A percentile compares a stretch with the other conserved stretches of the same genome.
Conservation (phyloP, 1,139 yeast genomes). For the Blastobotrys aristatus region DNA sequence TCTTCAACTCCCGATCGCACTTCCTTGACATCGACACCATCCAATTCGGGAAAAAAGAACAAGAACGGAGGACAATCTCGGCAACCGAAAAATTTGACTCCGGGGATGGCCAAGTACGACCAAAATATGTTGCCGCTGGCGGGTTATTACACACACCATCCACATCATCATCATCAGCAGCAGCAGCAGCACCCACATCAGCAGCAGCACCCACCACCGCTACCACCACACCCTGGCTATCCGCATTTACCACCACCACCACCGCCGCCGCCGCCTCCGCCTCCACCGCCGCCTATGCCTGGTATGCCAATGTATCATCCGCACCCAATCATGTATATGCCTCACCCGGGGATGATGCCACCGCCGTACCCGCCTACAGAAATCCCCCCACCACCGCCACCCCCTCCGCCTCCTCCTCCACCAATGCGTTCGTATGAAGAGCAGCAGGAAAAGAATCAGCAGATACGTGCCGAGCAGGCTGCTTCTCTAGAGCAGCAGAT, state of each 20-base stretch:
- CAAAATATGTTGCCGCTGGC: slow-evolving; percentile 4
- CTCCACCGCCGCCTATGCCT: slow-evolving; percentile 2
- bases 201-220: slow-evolving; percentile 4
- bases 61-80: too few relatives aligned
- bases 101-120: slow-evolving; percentile 2
- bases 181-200: neutral
- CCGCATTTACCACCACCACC: slow-evolving; percentile 1
- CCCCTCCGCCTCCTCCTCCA: slow-evolving; percentile 10
- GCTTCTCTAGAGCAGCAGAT: neutral
- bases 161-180: neutral
- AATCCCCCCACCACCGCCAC: slow-evolving; percentile 8
- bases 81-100: slow-evolving; percentile 7
- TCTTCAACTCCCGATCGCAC: neutral
- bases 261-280: slow-evolving; percentile 11
- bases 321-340: neutral
- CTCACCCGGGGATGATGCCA: neutral
- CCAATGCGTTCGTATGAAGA: slow-evolving; percentile 1
- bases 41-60: neutral
- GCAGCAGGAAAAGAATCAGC: neutral
- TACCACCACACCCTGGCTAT: slow-evolving; percentile 6
- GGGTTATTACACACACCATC: neutral
- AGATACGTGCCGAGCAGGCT: neutral
- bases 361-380: neutral
- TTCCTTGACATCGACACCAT: neutral
- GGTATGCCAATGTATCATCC: slow-evolving; percentile 7